These are phyloP conservation scores for Apium graveolens DNA, from an alignment of 129 eudicot genomes.

Conservation along the genomic window DNA sequence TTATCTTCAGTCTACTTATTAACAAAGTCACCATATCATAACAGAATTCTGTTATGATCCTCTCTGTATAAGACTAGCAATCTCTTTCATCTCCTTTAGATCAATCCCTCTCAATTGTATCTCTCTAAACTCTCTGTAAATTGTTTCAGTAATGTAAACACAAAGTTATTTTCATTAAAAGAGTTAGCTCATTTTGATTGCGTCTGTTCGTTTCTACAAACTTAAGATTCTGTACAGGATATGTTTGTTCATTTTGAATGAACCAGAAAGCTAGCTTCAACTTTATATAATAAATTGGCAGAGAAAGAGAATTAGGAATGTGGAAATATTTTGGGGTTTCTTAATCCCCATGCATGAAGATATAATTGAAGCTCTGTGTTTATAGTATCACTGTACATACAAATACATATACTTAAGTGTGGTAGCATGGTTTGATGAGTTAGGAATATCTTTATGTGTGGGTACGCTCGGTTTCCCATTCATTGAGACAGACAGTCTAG, in stretches of 20 bases:
- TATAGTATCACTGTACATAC: background rate
- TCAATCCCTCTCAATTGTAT: no score
- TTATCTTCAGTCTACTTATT: no score
- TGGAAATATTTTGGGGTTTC: slow-evolving; percentile 3
- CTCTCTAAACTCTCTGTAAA: no score
- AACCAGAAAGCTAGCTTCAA: background rate
- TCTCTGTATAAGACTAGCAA: no score
- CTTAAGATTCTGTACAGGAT: no score
- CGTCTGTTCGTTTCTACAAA: no score
- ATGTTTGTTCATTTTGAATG: slow-evolving; percentile 2
- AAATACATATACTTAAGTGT: background rate
- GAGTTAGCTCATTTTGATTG: no score
- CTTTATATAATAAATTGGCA: slow-evolving; percentile 8
- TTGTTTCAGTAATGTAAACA: no score
- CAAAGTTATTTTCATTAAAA: no score
- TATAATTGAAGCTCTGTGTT: background rate
- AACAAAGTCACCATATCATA: no score
- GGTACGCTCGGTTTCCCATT: slow-evolving; percentile 48
- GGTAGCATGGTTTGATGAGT: background rate
- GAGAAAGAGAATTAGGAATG: background rate
- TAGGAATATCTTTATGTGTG: background rate
- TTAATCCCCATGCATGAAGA: slow-evolving; percentile 16
- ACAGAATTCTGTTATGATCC: no score
- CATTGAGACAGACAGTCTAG: slow-evolving; percentile 28
- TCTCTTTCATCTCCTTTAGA: no score